Evolutionary conservation across 441 rosid species (phyloP).

Genomic region (Oxalis stricta): DNA sequence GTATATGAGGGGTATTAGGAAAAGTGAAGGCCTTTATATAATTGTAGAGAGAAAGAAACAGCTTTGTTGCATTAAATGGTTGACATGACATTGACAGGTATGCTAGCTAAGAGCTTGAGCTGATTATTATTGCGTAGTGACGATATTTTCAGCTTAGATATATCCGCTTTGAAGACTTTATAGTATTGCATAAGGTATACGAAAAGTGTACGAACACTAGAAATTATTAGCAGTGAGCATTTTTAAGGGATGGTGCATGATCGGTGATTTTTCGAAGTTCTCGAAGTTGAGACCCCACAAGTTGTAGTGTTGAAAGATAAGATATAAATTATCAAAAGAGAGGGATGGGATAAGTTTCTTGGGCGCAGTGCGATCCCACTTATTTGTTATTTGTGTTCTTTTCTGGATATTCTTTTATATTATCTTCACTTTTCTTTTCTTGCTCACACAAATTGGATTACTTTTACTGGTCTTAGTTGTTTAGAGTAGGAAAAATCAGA

Average conservation of each 20-base stretch:
- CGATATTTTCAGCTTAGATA: too few relatives aligned
- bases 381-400: slow-evolving; percentile 4
- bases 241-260: slow-evolving; percentile 17
- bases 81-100: slow-evolving; percentile 38
- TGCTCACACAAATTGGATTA: not conserved
- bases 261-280: slow-evolving; percentile 23
- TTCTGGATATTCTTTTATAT: slow-evolving; percentile 23
- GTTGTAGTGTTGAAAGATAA: slow-evolving; percentile 44
- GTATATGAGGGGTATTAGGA: slow-evolving; percentile 12
- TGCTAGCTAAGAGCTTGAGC: slow-evolving; percentile 19
- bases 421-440: not conserved
- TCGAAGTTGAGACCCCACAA: slow-evolving; percentile 47
- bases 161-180: slow-evolving; percentile 9
- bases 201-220: slow-evolving; percentile 49
- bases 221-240: slow-evolving; percentile 4
- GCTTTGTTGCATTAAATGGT: slow-evolving; percentile 26
- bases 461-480: too few relatives aligned
- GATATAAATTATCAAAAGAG: slow-evolving; percentile 39
- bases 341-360: slow-evolving; percentile 57
- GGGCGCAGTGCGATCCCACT: slow-evolving; percentile 52
- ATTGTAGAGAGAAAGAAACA: slow-evolving; percentile 4
- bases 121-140: slow-evolving; percentile 14
- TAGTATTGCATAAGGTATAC: slow-evolving; percentile 24
- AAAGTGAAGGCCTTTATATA: slow-evolving; percentile 28
- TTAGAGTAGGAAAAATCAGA: too few relatives aligned